phyloP scores from a whole-genome alignment of 257 asterid species.

The Ocimum tenuiflorum region DNA sequence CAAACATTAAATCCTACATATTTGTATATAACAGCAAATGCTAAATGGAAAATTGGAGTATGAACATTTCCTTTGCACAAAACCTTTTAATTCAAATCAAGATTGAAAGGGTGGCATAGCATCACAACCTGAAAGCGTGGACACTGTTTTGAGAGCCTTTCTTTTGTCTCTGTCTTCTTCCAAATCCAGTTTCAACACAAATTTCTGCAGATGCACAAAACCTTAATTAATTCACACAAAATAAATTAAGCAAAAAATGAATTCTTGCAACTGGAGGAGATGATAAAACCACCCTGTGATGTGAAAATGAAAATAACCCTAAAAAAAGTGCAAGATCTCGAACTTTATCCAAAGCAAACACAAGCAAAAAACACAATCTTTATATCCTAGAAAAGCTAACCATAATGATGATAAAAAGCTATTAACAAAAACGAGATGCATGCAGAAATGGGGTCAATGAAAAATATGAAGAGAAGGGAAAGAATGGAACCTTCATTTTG shows the following conservation, averaged over 20 bases:
- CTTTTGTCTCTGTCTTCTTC: constrained; percentile 46
- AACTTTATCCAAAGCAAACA: too few relatives aligned
- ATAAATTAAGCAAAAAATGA: background rate
- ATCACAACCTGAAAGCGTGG: constrained; percentile 43
- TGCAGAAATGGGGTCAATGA: background rate
- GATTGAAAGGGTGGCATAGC: background rate
- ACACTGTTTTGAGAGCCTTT: constrained; percentile 55
- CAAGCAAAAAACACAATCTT: background rate
- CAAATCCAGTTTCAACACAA: constrained; percentile 49
- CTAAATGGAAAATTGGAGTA: background rate
- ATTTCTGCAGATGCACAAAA: constrained; percentile 29
- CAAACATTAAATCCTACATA: background rate
- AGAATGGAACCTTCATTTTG: constrained; percentile 32
- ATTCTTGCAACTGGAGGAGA: background rate
- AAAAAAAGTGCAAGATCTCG: constrained; percentile 15
- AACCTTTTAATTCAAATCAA: background rate
- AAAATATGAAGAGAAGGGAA: background rate
- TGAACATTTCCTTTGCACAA: background rate
- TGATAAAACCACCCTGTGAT: background rate
- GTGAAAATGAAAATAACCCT: too few relatives aligned
- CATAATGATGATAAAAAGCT: too few relatives aligned
- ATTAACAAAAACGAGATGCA: background rate
- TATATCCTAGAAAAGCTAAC: background rate
- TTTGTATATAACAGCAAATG: background rate
- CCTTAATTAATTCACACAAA: background rate